Evolutionary conservation across 2,329 filamentous ascomycete species (phyloP).

Genomic region (Leptographium procerum): DNA sequence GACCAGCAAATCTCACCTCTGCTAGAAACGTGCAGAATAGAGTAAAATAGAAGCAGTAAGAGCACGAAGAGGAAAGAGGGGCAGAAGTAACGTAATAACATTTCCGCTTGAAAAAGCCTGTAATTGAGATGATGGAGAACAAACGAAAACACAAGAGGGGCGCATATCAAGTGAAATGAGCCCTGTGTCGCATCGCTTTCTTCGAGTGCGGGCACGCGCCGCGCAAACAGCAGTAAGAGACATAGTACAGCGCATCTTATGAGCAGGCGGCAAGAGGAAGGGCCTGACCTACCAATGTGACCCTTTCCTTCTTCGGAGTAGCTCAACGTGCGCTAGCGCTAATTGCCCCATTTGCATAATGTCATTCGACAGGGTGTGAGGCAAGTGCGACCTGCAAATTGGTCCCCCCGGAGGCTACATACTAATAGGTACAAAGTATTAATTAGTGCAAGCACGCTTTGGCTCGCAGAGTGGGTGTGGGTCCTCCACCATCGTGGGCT

Average conservation of each 20-base stretch:
- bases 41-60: background rate
- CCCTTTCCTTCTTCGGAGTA: background rate
- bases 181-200: background rate
- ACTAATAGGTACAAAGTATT: no score
- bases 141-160: background rate
- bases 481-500: background rate
- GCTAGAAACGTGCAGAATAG: background rate
- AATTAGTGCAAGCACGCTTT: no score
- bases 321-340: background rate
- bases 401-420: background rate
- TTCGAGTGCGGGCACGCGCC: background rate
- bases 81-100: background rate
- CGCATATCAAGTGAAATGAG: background rate
- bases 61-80: background rate
- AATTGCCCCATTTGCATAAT: background rate
- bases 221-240: no score
- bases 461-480: background rate
- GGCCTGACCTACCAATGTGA: background rate
- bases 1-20: background rate
- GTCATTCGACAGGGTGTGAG: background rate
- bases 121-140: no score
- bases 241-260: no score
- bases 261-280: background rate
- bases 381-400: background rate
- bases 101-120: no score